Evolutionary conservation across 139 green algal genomes (phyloP).

Genomic region (Chara braunii): DNA sequence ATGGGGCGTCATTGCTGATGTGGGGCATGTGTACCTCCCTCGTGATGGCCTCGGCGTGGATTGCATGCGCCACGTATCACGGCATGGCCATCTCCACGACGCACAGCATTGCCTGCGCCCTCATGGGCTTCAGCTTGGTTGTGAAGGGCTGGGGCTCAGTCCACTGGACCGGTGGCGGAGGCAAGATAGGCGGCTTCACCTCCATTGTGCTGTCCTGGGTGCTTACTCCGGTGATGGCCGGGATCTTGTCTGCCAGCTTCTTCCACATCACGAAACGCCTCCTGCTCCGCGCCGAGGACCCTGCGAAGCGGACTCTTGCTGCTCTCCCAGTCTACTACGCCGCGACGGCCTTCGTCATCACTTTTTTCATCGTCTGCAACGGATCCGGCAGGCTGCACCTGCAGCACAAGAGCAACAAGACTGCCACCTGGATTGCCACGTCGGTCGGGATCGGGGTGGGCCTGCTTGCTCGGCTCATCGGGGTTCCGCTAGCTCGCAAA

Average conservation of each 20-base stretch:
- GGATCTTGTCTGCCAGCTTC: slow-evolving; percentile 3
- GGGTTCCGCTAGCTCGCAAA: slow-evolving; percentile 62
- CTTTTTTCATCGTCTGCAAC: slow-evolving; percentile 47
- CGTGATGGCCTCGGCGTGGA: no score
- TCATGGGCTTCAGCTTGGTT: no score
- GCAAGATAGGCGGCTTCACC: slow-evolving; percentile 33
- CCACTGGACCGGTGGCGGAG: background rate
- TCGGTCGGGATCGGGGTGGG: slow-evolving; percentile 65
- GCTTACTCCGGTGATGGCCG: slow-evolving; percentile 9
- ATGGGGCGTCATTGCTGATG: no score
- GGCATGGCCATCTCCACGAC: no score
- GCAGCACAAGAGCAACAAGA: slow-evolving; percentile 19
- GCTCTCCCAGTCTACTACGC: slow-evolving; percentile 45
- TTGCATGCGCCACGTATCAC: no score
- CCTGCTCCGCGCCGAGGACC: slow-evolving; percentile 42
- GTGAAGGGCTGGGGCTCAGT: no score
- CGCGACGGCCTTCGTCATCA: slow-evolving; percentile 55
- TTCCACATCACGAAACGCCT: slow-evolving; percentile 12
- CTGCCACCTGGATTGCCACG: slow-evolving; percentile 62
- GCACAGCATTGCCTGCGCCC: no score
- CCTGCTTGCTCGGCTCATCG: slow-evolving; percentile 62
- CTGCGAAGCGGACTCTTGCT: slow-evolving; percentile 43
- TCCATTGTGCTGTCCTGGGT: slow-evolving; percentile 21
- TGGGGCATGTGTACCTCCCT: no score
- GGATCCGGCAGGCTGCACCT: slow-evolving; percentile 9